These are phyloP conservation scores for Umbelopsis sp. DNA, from an alignment of 371 early-diverging fungal genomes.

Conservation along the genomic window DNA sequence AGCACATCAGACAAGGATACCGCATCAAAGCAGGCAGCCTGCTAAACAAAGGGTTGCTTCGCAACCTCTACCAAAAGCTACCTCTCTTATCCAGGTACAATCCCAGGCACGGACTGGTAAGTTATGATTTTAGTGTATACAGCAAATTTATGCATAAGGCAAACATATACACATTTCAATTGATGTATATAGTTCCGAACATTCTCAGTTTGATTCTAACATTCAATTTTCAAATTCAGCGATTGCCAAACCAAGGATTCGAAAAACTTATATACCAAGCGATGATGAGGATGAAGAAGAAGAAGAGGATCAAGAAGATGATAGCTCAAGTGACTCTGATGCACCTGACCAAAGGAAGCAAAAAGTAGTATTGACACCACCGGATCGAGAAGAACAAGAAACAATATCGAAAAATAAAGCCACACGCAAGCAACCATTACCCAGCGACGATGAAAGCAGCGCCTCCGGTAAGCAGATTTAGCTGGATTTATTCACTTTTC, in stretches of 20 bases:
- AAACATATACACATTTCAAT: not conserved
- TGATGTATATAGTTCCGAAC: not conserved
- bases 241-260: constrained; percentile 19
- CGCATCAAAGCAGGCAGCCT: not conserved
- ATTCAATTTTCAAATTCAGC: constrained; percentile 15
- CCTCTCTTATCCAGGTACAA: constrained; percentile 7
- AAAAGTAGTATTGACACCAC: not conserved
- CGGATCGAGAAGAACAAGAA: not conserved
- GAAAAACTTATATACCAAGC: constrained; percentile 18
- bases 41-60: not conserved
- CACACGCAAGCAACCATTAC: constrained; percentile 9
- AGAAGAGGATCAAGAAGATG: constrained; percentile 20
- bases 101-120: constrained; percentile 10
- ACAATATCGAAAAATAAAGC: not conserved
- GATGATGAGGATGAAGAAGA: constrained; percentile 27
- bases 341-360: not conserved
- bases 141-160: not conserved
- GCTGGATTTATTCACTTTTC: not conserved
- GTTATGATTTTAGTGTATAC: constrained; percentile 14
- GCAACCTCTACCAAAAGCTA: constrained; percentile 14
- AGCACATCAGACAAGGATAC: constrained; percentile 12
- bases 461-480: not conserved
- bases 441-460: constrained; percentile 12
- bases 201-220: constrained; percentile 11
- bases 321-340: constrained; percentile 19